Evolutionary conservation across 495 filamentous ascomycete genomes (phyloP).

Genomic region (Chaetomidium leptoderma): DNA sequence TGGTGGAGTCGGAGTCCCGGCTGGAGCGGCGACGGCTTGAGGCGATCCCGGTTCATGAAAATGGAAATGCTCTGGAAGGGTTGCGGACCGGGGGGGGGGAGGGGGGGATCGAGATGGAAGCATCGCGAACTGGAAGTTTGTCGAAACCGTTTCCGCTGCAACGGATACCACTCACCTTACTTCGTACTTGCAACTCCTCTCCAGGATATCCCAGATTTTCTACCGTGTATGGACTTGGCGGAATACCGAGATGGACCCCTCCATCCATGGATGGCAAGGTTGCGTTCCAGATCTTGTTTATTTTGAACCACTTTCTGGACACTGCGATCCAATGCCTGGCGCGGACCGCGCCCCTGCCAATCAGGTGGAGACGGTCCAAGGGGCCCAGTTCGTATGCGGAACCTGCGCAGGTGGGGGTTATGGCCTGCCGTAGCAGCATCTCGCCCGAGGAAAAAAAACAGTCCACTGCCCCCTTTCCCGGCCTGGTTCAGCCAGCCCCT

Average conservation of each 20-base stretch:
- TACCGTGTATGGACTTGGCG: too few species aligned
- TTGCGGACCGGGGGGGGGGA: neutral
- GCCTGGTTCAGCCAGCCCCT: constrained; percentile 7
- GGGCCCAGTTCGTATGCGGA: constrained; percentile 28
- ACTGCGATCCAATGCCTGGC: constrained; percentile 17
- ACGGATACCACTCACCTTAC: too few species aligned
- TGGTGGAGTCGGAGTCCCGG: constrained; percentile 7
- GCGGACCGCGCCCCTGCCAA: constrained; percentile 24
- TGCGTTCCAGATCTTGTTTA: constrained; percentile 33
- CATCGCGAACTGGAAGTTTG: too few species aligned
- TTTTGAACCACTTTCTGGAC: constrained; percentile 28
- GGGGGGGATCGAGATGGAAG: too few species aligned
- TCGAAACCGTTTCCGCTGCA: too few species aligned
- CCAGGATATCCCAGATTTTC: too few species aligned
- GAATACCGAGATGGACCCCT: too few species aligned
- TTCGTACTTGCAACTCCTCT: too few species aligned
- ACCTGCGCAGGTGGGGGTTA: constrained; percentile 19
- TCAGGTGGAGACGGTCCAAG: constrained; percentile 17
- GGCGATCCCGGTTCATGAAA: constrained; percentile 9
- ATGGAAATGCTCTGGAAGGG: constrained; percentile 8
- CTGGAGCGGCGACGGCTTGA: constrained; percentile 1
- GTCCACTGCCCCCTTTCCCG: constrained; percentile 22
- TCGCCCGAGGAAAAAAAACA: constrained; percentile 26
- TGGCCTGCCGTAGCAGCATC: constrained; percentile 26
- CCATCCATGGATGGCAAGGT: neutral